Conservation (phyloP, 257 asterid species). For the Ilex aquifolium region DNA sequence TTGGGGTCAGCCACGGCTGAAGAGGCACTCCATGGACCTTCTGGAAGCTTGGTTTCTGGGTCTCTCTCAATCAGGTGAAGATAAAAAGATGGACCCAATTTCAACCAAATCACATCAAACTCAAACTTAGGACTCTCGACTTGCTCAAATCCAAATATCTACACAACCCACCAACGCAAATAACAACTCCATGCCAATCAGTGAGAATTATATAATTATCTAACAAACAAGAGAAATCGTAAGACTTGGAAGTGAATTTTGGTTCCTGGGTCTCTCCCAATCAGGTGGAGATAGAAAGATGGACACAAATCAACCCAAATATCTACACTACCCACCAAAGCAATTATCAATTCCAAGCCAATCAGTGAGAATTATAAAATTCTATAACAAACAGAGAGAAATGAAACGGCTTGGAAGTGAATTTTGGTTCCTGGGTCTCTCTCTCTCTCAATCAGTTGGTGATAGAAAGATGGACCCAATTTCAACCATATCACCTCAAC, state of each 20-base stretch:
- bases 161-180: slow-evolving; percentile 10
- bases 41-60: slow-evolving; percentile 61
- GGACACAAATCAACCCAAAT: slow-evolving; percentile 62
- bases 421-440: too few species aligned
- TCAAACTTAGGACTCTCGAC: slow-evolving; percentile 64
- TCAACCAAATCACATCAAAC: slow-evolving; percentile 77
- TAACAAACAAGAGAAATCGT: background rate
- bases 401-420: background rate
- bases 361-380: background rate
- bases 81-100: slow-evolving; percentile 49
- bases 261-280: too few species aligned
- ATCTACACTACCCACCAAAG: slow-evolving; percentile 27
- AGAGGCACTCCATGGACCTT: slow-evolving; percentile 65
- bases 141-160: slow-evolving; percentile 79
- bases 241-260: background rate
- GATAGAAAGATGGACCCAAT: slow-evolving; percentile 27
- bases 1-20: slow-evolving; percentile 52
- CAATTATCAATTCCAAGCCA: background rate
- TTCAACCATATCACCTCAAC: slow-evolving; percentile 80
- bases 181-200: background rate
- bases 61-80: slow-evolving; percentile 89
- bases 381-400: background rate
- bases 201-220: too few species aligned
- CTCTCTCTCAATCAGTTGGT: too few species aligned
- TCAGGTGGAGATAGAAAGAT: background rate